Percentiles rank a stretch among this genome's conserved stretches.
Conservation (phyloP, 139 green algal genomes). For the Coelastrella sp. region DNA sequence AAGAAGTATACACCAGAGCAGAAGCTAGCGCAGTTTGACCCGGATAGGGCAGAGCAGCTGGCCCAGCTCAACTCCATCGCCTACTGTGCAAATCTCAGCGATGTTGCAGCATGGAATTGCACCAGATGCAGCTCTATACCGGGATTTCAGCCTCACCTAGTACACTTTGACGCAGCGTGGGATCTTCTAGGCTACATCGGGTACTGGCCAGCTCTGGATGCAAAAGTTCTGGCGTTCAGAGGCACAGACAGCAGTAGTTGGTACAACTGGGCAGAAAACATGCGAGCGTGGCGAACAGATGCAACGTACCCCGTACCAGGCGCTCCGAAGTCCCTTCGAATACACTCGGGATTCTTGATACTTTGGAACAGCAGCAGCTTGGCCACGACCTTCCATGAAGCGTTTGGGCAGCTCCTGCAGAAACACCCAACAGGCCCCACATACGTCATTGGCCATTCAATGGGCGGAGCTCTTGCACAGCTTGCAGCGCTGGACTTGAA, state of each 20-base stretch:
- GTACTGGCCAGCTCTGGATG: conserved; percentile 66
- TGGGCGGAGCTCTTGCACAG: conserved; percentile 65
- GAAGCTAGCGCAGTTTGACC: conserved; percentile 41
- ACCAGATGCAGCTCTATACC: conserved; percentile 65
- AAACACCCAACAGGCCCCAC: conserved; percentile 47
- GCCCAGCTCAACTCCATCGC: conserved; percentile 47
- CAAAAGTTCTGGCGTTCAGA: conserved; percentile 79
- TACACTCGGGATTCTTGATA: conserved; percentile 47
- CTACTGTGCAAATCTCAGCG: conserved; percentile 30
- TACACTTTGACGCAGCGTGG: conserved; percentile 79
- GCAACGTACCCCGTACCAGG: conserved; percentile 35
- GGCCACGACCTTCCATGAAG: conserved; percentile 35
- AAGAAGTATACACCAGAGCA: too few species aligned
- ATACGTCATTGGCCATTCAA: conserved; percentile 65
- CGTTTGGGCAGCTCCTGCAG: conserved; percentile 36
- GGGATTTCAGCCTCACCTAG: conserved; percentile 56
- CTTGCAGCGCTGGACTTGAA: conserved; percentile 62
- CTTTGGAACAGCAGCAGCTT: conserved; percentile 54
- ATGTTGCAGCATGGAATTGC: conserved; percentile 82
- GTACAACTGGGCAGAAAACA: conserved; percentile 86
- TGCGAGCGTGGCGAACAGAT: conserved; percentile 78
- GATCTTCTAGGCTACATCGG: conserved; percentile 82
- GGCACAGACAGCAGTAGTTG: conserved; percentile 83
- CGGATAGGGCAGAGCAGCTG: conserved; percentile 10
- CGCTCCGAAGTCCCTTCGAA: conserved; percentile 12